Conservation (phyloP, 148 eudicot genomes). For the Vaccinium macrocarpon region DNA sequence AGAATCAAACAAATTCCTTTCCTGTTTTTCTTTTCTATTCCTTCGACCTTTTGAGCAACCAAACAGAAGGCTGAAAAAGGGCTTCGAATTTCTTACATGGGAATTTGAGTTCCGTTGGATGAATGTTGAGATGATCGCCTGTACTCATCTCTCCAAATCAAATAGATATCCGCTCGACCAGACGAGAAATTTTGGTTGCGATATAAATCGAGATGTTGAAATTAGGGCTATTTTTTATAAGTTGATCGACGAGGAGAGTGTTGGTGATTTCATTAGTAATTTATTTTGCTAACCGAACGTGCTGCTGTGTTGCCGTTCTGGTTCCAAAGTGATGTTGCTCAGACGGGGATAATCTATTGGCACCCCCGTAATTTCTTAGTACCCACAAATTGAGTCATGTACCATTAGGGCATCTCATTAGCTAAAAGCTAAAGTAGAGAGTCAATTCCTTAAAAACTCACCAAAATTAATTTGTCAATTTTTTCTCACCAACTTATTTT, state of each 20-base stretch:
- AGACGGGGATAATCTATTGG: background rate
- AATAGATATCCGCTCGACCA: background rate
- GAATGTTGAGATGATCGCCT: conserved; percentile 60
- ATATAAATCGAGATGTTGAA: background rate
- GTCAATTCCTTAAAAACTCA: no score
- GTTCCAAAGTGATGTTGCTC: background rate
- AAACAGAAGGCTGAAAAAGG: conserved; percentile 3
- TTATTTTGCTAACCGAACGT: background rate
- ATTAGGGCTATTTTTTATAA: background rate
- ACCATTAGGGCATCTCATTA: no score
- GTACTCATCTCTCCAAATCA: conserved; percentile 41
- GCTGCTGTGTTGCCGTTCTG: background rate
- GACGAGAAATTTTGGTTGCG: background rate
- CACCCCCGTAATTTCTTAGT: background rate
- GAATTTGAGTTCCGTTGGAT: conserved; percentile 68
- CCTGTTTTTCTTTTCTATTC: background rate
- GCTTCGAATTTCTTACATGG: conserved; percentile 39
- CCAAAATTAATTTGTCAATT: no score
- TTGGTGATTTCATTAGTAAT: background rate
- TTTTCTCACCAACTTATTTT: no score
- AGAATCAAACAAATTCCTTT: background rate
- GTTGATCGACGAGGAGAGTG: no score
- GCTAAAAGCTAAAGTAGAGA: no score
- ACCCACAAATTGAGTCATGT: background rate
- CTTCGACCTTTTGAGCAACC: conserved; percentile 3